These are phyloP conservation scores for Colletotrichum trifolii DNA, from an alignment of 2,329 filamentous ascomycete genomes.

Conservation along the genomic window DNA sequence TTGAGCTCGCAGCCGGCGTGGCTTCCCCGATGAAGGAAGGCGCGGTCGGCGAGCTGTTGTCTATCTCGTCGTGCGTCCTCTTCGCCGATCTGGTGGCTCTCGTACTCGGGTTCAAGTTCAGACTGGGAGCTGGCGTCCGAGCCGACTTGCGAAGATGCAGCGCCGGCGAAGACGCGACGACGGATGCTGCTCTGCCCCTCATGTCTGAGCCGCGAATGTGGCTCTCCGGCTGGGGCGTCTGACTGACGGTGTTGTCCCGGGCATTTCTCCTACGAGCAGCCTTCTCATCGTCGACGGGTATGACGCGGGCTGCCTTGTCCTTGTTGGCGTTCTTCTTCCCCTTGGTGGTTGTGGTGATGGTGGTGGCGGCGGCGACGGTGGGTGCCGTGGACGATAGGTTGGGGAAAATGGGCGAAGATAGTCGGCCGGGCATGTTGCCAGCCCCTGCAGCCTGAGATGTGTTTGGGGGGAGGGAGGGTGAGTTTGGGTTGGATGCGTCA, in stretches of 20 bases:
- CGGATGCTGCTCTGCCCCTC: constrained; percentile 39
- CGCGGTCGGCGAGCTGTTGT: constrained; percentile 64
- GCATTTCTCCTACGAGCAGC: constrained; percentile 52
- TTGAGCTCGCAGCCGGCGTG: constrained; percentile 62
- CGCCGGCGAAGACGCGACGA: constrained; percentile 42
- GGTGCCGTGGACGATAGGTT: constrained; percentile 40
- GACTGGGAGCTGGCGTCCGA: constrained; percentile 29
- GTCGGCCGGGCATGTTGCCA: constrained; percentile 53
- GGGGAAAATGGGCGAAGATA: constrained; percentile 47
- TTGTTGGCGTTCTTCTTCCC: constrained; percentile 42
- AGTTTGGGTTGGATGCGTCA: constrained; percentile 51
- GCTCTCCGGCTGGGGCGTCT: constrained; percentile 49
- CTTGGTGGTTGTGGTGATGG: constrained; percentile 28
- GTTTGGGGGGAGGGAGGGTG: constrained; percentile 42
- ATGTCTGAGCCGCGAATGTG: constrained; percentile 46
- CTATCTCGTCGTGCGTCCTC: constrained; percentile 65
- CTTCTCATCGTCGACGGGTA: constrained; percentile 42
- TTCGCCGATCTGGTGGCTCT: constrained; percentile 64
- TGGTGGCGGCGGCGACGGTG: constrained; percentile 8
- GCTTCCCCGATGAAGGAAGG: constrained; percentile 60
- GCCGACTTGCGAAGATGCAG: constrained; percentile 32
- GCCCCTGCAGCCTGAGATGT: constrained; percentile 42
- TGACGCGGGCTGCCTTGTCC: constrained; percentile 37
- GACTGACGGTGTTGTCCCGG: constrained; percentile 52
- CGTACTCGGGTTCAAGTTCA: constrained; percentile 37